Evolutionary conservation across 2,329 filamentous ascomycete species (phyloP).

Genomic region (Xylariaceae sp.): DNA sequence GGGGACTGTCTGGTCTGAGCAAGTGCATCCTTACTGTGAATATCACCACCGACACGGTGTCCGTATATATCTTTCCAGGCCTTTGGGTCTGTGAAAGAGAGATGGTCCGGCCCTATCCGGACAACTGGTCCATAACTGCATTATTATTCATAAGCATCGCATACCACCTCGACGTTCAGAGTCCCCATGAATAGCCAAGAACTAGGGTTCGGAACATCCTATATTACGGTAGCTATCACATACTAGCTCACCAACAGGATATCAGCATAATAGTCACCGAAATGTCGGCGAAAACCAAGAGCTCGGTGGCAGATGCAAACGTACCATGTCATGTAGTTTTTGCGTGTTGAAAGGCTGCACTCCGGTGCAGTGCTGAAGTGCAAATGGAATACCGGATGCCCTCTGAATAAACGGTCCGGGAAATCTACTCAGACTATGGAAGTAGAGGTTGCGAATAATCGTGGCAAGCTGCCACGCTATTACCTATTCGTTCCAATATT

Average conservation of each 20-base stretch:
- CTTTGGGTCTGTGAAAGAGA: slow-evolving; percentile 29
- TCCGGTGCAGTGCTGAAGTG: slow-evolving; percentile 20
- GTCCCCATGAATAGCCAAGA: too few species aligned
- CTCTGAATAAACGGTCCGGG: slow-evolving; percentile 25
- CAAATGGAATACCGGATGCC: slow-evolving; percentile 26
- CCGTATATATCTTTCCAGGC: slow-evolving; percentile 37
- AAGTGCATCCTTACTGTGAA: slow-evolving; percentile 9
- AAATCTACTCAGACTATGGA: slow-evolving; percentile 28
- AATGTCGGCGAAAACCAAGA: too few species aligned
- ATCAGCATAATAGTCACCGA: too few species aligned
- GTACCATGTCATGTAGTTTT: slow-evolving; percentile 19
- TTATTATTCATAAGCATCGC: too few species aligned
- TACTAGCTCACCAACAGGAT: too few species aligned
- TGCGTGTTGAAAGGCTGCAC: slow-evolving; percentile 24
- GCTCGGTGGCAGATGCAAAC: too few species aligned
- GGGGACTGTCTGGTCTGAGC: too few species aligned
- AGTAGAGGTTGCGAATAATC: slow-evolving; percentile 29
- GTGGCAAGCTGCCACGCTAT: slow-evolving; percentile 18
- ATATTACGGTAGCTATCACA: too few species aligned
- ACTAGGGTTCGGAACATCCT: too few species aligned
- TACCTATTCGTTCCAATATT: slow-evolving; percentile 15
- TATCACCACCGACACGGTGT: slow-evolving; percentile 26
- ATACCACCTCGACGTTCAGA: too few species aligned
- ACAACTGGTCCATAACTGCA: slow-evolving; percentile 20
- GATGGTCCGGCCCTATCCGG: slow-evolving; percentile 25